phyloP scores from a whole-genome alignment of 2,329 filamentous ascomycete species.

The Akanthomyces muscarius region DNA sequence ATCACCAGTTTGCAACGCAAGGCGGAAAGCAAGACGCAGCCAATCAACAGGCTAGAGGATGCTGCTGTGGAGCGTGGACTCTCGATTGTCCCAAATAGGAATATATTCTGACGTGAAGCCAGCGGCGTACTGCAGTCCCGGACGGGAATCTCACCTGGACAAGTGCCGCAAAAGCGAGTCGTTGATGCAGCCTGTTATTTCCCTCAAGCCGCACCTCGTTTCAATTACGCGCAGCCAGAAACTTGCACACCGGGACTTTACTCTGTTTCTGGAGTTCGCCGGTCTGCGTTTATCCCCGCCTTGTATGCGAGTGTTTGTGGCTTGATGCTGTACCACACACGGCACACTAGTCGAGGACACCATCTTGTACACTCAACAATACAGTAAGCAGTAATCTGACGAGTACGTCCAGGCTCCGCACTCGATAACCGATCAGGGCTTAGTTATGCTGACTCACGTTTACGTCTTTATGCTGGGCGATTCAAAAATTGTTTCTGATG shows the following conservation, averaged over 20 bases:
- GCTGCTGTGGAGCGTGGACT: background rate
- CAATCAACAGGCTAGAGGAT: background rate
- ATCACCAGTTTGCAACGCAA: constrained; percentile 1
- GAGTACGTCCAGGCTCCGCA: background rate
- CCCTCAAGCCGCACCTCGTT: background rate
- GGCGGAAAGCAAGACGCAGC: background rate
- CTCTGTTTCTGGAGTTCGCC: background rate
- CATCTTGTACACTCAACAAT: background rate
- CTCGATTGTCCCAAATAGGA: constrained; percentile 6
- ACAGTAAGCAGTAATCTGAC: constrained; percentile 16
- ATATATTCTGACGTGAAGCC: constrained; percentile 14
- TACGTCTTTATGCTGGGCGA: background rate
- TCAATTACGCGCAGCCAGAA: background rate
- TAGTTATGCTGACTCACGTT: background rate
- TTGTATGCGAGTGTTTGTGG: background rate
- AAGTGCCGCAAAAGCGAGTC: background rate
- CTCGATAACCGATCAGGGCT: background rate
- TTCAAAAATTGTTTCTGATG: background rate
- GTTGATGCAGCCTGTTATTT: background rate
- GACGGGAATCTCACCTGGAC: constrained; percentile 4
- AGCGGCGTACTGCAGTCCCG: background rate
- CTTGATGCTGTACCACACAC: background rate
- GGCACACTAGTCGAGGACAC: background rate
- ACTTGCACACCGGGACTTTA: background rate
- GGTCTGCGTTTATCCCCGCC: background rate